A percentile compares a stretch with the other conserved stretches of the same genome.
phyloP scores from a whole-genome alignment of 208 protist genomes.

The Polymyxa betae region DNA sequence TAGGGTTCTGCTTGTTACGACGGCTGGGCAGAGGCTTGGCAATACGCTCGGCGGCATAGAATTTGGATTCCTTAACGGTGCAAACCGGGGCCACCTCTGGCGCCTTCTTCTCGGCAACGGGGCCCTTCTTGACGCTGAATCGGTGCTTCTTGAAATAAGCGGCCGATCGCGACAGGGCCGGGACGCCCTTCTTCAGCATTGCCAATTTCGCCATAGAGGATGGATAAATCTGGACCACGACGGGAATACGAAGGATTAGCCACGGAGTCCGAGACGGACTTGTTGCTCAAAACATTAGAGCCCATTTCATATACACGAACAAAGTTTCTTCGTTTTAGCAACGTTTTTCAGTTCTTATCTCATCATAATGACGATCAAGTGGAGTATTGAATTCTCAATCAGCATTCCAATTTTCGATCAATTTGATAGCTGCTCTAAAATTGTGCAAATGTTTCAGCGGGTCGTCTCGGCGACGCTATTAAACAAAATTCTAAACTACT shows the following conservation, averaged over 20 bases:
- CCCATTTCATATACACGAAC: neutral
- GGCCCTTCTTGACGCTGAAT: neutral
- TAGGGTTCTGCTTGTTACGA: slow-evolving; percentile 54
- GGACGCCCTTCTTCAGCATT: neutral
- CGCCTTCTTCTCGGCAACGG: neutral
- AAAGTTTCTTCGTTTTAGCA: too few relatives aligned
- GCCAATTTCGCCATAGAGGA: too few relatives aligned
- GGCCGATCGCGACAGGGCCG: neutral
- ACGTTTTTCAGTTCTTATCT: too few relatives aligned
- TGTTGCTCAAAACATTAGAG: neutral
- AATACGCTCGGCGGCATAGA: neutral
- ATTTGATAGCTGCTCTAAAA: too few relatives aligned
- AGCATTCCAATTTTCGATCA: too few relatives aligned
- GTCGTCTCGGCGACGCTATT: too few relatives aligned
- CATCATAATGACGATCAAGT: too few relatives aligned
- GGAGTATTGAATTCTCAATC: too few relatives aligned
- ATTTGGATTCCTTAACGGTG: neutral
- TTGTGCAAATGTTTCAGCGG: too few relatives aligned
- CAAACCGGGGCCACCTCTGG: neutral
- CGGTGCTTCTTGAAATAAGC: neutral
- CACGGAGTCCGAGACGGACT: neutral
- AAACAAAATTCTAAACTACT: too few relatives aligned
- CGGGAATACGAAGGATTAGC: neutral
- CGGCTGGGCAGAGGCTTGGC: slow-evolving; percentile 17
- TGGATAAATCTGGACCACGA: too few relatives aligned